Conservation (phyloP, 73 alveolate species). For the Paramecium sonneborni region DNA sequence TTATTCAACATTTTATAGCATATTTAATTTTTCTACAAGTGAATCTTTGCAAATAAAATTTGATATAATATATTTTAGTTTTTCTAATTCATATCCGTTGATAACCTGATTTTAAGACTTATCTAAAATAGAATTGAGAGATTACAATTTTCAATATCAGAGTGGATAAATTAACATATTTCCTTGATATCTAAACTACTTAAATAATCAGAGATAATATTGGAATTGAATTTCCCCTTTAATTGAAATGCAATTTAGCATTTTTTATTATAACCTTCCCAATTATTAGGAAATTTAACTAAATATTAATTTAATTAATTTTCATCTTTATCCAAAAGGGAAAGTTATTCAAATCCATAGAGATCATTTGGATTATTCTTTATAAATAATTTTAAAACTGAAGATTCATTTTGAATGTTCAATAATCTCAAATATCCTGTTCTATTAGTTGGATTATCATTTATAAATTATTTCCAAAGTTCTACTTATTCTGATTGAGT, state of each 20-base stretch:
- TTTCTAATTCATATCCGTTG: neutral
- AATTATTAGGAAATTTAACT: neutral
- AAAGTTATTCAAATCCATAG: neutral
- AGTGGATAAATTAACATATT: neutral
- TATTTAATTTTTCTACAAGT: neutral
- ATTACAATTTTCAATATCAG: neutral
- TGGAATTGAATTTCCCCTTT: neutral
- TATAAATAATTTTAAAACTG: neutral
- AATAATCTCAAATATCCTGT: neutral
- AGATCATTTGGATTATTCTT: conserved; percentile 7
- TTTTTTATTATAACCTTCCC: neutral
- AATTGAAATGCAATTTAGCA: neutral
- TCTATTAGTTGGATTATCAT: neutral
- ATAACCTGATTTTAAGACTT: neutral
- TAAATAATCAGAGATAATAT: neutral
- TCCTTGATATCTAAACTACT: neutral
- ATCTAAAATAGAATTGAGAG: neutral
- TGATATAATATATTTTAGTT: neutral
- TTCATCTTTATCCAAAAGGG: neutral
- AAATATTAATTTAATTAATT: neutral
- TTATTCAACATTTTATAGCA: neutral
- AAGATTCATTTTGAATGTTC: neutral
- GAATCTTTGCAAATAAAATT: neutral
- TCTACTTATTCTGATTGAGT: neutral
- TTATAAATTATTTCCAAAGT: neutral